phyloP scores from a whole-genome alignment of 2,329 filamentous ascomycete species.

The Aureobasidium lini region DNA sequence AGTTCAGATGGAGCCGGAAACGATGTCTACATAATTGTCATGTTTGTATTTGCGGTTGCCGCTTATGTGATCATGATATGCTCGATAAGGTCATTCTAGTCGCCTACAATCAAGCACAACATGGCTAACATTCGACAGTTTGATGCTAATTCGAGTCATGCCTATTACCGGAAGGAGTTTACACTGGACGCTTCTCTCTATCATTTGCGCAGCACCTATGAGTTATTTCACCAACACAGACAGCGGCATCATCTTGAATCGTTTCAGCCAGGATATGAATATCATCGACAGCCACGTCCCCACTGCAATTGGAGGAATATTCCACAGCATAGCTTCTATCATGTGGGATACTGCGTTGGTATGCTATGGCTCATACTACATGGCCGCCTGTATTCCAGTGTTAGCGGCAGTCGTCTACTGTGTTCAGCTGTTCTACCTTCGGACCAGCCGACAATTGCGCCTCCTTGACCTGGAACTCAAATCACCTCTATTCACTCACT shows the following conservation, averaged over 20 bases:
- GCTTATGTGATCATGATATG: background rate
- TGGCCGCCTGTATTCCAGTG: background rate
- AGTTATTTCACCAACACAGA: background rate
- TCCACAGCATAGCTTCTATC: background rate
- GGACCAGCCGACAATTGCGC: conserved; percentile 42
- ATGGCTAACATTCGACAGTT: background rate
- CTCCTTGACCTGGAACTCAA: conserved; percentile 47
- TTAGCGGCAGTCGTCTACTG: conserved; percentile 15
- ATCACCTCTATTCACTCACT: conserved; percentile 44
- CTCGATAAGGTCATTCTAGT: background rate
- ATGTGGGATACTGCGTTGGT: background rate
- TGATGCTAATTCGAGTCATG: background rate
- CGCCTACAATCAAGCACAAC: no score
- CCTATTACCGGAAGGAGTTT: background rate
- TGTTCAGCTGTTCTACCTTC: conserved; percentile 41
- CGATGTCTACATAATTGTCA: background rate
- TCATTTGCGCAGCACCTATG: background rate
- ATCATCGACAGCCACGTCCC: conserved; percentile 33
- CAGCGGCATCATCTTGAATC: background rate
- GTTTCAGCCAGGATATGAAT: conserved; percentile 40
- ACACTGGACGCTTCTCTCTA: background rate
- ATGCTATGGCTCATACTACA: background rate
- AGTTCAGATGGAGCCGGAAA: background rate
- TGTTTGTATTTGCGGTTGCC: background rate
- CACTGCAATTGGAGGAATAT: conserved; percentile 16